These are phyloP conservation scores for Dryas octopetala DNA, from an alignment of 306 rosid genomes.

Conservation along the genomic window DNA sequence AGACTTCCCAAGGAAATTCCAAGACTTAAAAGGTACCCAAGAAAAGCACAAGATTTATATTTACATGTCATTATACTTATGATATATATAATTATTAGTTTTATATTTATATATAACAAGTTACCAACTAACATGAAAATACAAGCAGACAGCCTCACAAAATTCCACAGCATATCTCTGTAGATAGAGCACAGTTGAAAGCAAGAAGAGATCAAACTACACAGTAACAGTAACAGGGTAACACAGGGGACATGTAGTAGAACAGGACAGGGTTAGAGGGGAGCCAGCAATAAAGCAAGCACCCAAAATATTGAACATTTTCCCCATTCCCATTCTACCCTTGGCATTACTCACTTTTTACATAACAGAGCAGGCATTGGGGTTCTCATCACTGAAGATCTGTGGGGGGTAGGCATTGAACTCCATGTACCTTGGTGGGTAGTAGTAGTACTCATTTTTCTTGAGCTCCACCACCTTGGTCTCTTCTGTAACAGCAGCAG, in stretches of 20 bases:
- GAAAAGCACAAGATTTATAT: background rate
- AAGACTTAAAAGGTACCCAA: background rate
- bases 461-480: constrained; percentile 45
- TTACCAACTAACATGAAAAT: constrained; percentile 16
- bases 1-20: background rate
- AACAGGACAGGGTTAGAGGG: constrained; percentile 21
- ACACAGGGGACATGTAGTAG: constrained; percentile 25
- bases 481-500: constrained; percentile 28
- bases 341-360: constrained; percentile 13
- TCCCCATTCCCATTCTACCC: constrained; percentile 5
- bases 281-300: background rate
- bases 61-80: background rate
- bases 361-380: constrained; percentile 72
- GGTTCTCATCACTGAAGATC: constrained; percentile 85
- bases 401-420: constrained; percentile 59
- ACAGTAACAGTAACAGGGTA: background rate
- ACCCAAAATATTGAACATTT: constrained; percentile 21
- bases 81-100: constrained; percentile 14
- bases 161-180: constrained; percentile 55
- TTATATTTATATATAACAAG: constrained; percentile 13
- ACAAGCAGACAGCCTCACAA: constrained; percentile 38
- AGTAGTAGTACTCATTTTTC: constrained; percentile 43
- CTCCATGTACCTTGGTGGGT: constrained; percentile 56
- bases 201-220: constrained; percentile 32
- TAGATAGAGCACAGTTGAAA: constrained; percentile 34